phyloP scores from a whole-genome alignment of 129 eudicot genomes.

The Cynara cardunculus region DNA sequence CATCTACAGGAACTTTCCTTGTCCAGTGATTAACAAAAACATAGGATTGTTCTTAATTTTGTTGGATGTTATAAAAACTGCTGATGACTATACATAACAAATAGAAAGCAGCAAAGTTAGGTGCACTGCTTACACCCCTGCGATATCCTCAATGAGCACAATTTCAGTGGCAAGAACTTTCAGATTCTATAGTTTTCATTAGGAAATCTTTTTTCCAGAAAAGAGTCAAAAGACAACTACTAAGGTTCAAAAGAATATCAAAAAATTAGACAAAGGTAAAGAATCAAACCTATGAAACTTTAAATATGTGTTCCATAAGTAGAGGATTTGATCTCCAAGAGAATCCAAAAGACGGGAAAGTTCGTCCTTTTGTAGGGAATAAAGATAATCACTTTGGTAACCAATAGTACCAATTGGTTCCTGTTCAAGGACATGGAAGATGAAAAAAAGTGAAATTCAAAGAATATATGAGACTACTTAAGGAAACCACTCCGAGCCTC shows the following conservation, averaged over 20 bases:
- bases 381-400: conserved; percentile 36
- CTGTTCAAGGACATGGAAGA: conserved; percentile 34
- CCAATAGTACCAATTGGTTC: conserved; percentile 30
- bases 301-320: conserved; percentile 61
- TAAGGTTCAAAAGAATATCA: not conserved
- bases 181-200: not conserved
- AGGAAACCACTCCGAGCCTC: not conserved
- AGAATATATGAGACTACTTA: not conserved
- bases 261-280: not conserved
- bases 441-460: not conserved
- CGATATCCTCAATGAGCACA: not conserved
- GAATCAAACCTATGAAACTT: conserved; percentile 66
- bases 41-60: not conserved
- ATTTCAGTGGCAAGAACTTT: not conserved
- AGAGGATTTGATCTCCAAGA: conserved; percentile 48
- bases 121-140: not conserved
- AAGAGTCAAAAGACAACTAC: not conserved
- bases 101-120: not conserved
- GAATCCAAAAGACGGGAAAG: conserved; percentile 36
- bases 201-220: not conserved
- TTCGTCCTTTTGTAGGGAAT: conserved; percentile 41
- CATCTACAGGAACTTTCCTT: not conserved
- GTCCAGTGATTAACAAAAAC: not conserved
- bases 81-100: too few relatives aligned
- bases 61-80: not conserved